Evolutionary conservation across 2,329 filamentous ascomycete genomes (phyloP).

Genomic region (Kalmusia sp.): DNA sequence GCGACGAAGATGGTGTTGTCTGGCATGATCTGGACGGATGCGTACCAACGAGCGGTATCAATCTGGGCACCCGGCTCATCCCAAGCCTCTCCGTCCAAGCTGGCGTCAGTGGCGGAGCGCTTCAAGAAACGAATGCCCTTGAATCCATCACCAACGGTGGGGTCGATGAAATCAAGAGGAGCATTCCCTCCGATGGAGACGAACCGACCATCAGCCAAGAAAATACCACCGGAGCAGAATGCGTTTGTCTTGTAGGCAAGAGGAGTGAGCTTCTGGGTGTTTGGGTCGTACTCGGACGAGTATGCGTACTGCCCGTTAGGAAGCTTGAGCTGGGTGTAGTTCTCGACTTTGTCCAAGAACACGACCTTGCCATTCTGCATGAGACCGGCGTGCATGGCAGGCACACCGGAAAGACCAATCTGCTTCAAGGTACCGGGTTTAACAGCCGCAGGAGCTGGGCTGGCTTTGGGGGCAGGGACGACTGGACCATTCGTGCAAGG

Average conservation of each 20-base stretch:
- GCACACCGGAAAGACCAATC: conserved; percentile 65
- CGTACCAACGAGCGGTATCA: conserved; percentile 65
- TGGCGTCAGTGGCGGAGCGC: conserved; percentile 53
- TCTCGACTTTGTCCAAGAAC: conserved; percentile 70
- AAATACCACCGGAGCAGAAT: conserved; percentile 67
- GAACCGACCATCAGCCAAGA: conserved; percentile 64
- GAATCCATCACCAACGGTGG: conserved; percentile 66
- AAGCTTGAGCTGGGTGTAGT: conserved; percentile 65
- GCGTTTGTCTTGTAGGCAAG: conserved; percentile 65
- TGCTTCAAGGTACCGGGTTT: conserved; percentile 57
- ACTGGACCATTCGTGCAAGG: conserved; percentile 54
- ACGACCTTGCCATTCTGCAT: conserved; percentile 65
- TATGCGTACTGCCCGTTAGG: conserved; percentile 64
- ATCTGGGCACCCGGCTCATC: conserved; percentile 63
- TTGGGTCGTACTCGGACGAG: conserved; percentile 65
- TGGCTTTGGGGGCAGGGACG: conserved; percentile 50
- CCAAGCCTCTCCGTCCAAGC: conserved; percentile 60
- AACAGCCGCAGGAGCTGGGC: conserved; percentile 54
- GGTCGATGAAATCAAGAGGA: conserved; percentile 62
- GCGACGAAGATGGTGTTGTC: conserved; percentile 66
- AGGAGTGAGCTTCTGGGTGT: conserved; percentile 54
- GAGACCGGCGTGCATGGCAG: conserved; percentile 68
- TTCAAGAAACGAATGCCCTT: conserved; percentile 63
- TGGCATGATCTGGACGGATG: conserved; percentile 64
- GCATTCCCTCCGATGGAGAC: conserved; percentile 65